A percentile compares a stretch with the other conserved stretches of the same genome.
phyloP scores from a whole-genome alignment of 768 basidiomycete species.

The Russula vinacea region DNA sequence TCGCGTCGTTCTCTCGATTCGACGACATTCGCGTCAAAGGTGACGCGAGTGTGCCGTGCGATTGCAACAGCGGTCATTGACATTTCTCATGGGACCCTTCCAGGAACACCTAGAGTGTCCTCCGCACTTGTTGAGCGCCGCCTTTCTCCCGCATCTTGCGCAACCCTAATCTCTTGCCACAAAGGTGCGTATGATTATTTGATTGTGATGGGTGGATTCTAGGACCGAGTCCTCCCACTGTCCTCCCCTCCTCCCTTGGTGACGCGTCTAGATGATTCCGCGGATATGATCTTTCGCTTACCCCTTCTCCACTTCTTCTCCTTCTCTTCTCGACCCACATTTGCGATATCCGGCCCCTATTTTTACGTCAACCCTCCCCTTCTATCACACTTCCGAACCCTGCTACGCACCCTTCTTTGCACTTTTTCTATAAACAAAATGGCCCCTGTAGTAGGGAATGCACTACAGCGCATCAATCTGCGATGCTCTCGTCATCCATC shows the following conservation, averaged over 20 bases:
- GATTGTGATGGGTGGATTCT: background rate
- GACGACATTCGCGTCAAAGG: too few species aligned
- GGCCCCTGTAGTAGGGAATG: background rate
- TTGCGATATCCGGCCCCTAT: background rate
- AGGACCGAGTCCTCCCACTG: too few species aligned
- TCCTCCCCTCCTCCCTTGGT: background rate
- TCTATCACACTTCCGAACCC: background rate
- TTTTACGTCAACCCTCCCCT: background rate
- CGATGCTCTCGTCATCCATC: background rate
- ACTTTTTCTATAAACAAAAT: background rate
- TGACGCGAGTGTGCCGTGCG: too few species aligned
- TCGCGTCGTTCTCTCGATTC: too few species aligned
- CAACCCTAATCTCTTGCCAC: too few species aligned
- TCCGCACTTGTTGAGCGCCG: too few species aligned
- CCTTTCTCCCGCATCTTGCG: too few species aligned
- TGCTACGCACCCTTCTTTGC: background rate
- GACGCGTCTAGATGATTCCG: background rate
- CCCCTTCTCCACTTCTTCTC: background rate
- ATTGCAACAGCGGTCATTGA: too few species aligned
- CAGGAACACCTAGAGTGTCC: too few species aligned
- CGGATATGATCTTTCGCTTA: conserved; percentile 2
- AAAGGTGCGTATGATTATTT: too few species aligned
- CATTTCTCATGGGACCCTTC: too few species aligned
- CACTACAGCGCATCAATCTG: background rate
- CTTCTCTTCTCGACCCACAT: background rate